Evolutionary conservation across 106 monocot genomes (phyloP), one percentile per base, ranked within the genome.

Genomic region (Amphibolis antarctica): DNA sequence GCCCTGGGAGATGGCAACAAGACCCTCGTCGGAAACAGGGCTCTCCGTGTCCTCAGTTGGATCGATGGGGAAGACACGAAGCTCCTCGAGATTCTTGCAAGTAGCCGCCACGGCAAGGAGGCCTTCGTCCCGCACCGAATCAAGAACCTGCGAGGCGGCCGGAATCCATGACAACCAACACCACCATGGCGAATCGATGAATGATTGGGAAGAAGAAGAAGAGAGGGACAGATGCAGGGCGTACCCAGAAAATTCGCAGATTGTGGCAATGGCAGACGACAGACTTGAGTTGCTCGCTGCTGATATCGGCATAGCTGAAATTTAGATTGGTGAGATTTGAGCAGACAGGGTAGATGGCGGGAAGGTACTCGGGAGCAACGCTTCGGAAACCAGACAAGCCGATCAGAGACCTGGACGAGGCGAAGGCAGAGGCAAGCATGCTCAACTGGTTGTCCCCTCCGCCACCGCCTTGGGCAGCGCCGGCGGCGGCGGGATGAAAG

Each of bases 1-100:
- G 12, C 92, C 92, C 62, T 92, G 76, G 0, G 92, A 79, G 63
- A 92, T 88, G 3, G 88, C 79, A 44, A 63, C 29, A 5, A 92
- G 76, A 22, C 92, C 92, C n/a, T 76, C 46, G 67, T 92, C 78
- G 3, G 88, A 78, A 0, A 92, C 88, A 0, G 67, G 76, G 10
- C 78, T 78, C 63, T 84, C 92, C 0, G 77, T 71, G 44, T 82
- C 88, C 17, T 75, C 65, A 45, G 74, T 60, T 3, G 55, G 43
- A 10, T 68, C 68, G 10, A 72, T 62, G 0, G 89, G 85, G 29
- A 85, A 85, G 22, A 89, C 89, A 24, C 85, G 59, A 30, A 89
- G 75, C 67, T 80, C 89, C 27, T 66, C 68, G 12, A 89, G 79
- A 11, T 85, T 61, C 55, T 55, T 79, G 72, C 89, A 89, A n/a